Base-by-base conservation (phyloP, 306 rosid genomes). In the Parietaria judaica region DNA sequence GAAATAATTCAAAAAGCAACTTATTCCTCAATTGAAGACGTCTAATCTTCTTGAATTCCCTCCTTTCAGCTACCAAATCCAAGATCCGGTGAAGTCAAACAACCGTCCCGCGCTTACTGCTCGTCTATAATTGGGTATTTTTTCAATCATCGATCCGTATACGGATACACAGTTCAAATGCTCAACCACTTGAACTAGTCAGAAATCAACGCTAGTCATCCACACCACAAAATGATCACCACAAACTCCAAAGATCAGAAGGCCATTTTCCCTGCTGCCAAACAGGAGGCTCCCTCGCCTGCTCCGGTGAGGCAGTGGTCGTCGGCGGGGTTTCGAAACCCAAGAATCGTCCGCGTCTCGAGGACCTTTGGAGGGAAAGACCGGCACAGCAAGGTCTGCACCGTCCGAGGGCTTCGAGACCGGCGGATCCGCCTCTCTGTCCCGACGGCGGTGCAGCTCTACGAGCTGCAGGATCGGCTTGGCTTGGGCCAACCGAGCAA, bases 321-420 rank as follows among this genome's bases (percentile, higher is more conserved):
- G 11, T 61, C 66, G 43, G 55, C 88, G 37, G 68, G 88, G 11
- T 77, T 77, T 44, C 78, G 86, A 51, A 90, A 90, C 56, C 97
- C 97, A 44, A 80, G 97, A 67, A 86, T 90, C 11, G 95, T 90
- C 0, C 62, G 97, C 31, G 95, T 86, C 7, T 90, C 97, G 0
- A 86, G 97, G 6, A 57, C 83, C 0, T 79, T 86, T 46, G 97
- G 97, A n/a, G 94, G 97, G 47, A 90, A 90, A 83, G 97, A 90
- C n/a, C 73, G 97, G 65, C 97, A 90, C 56, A 90, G 97, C 80
- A 90, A 90, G 61, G 97, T 90, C 11, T 84, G 88, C 68, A 90
- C 97, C 13, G 59, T 90, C 6, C 80, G 90, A 54, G 97, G 97
- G 47, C 70, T 90, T 48, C 75, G 95, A 44, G 97, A 90, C 76